Evolutionary conservation across 2,329 filamentous ascomycete species (phyloP).

Genomic region (Neonectria coccinea): DNA sequence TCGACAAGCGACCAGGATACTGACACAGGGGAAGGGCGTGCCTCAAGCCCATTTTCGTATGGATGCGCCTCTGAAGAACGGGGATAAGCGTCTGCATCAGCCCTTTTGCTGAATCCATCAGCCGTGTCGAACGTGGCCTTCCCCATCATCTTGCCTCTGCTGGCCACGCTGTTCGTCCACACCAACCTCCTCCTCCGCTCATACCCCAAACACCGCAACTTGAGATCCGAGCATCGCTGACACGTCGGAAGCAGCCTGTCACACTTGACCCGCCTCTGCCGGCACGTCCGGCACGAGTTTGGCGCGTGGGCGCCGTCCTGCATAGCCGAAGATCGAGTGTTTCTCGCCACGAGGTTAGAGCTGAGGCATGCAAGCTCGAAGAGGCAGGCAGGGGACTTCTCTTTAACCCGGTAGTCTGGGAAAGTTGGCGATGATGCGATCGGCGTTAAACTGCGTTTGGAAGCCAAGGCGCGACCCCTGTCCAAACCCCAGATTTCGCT

Average conservation of each 20-base stretch:
- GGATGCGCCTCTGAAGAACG: background rate
- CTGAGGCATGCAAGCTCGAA: background rate
- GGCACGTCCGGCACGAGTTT: constrained; percentile 29
- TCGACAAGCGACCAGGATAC: constrained; percentile 20
- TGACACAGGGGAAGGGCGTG: background rate
- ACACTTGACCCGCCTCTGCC: constrained; percentile 28
- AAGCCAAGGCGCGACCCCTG: constrained; percentile 29
- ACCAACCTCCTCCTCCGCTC: constrained; percentile 16
- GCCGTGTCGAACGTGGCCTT: constrained; percentile 17
- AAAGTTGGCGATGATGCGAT: constrained; percentile 14
- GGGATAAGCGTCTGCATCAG: background rate
- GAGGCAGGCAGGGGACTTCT: background rate
- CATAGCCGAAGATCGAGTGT: background rate
- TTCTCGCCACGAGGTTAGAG: background rate
- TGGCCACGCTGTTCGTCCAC: constrained; percentile 29
- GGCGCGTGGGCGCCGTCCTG: constrained; percentile 12
- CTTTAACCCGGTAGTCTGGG: constrained; percentile 5
- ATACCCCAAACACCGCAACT: constrained; percentile 25
- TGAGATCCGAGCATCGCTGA: constrained; percentile 16
- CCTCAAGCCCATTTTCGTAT: background rate
- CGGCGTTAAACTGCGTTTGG: constrained; percentile 23
- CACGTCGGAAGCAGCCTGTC: constrained; percentile 25
- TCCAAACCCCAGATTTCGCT: constrained; percentile 12
- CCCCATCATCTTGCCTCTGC: constrained; percentile 27
- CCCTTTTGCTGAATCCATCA: too few species aligned